A percentile compares a stretch with the other conserved stretches of the same genome.
phyloP scores from a whole-genome alignment of 441 rosid species.

The Gossypium davidsonii region DNA sequence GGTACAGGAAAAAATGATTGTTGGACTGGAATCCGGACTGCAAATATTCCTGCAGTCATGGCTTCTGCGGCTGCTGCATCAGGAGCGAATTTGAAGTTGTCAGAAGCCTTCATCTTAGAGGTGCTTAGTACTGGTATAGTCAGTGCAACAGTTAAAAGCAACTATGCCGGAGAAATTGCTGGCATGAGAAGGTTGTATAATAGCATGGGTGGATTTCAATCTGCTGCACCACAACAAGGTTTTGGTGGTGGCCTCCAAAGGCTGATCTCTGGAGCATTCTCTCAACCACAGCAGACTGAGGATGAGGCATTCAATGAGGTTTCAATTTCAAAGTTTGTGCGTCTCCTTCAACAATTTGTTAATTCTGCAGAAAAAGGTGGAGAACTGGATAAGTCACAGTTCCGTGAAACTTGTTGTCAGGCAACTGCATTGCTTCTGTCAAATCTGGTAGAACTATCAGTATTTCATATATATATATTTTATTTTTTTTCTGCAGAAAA shows the following conservation, averaged over 20 bases:
- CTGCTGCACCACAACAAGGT: conserved; percentile 48
- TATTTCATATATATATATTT: not conserved
- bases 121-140: conserved; percentile 92
- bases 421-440: conserved; percentile 93
- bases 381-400: conserved; percentile 75
- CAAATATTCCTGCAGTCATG: conserved; percentile 96
- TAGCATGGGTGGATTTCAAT: conserved; percentile 91
- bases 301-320: conserved; percentile 88
- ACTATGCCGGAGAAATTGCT: conserved; percentile 97
- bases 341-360: conserved; percentile 91
- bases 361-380: conserved; percentile 83
- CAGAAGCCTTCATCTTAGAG: conserved; percentile 87
- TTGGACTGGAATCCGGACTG: conserved; percentile 83
- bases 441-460: conserved; percentile 59
- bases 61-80: conserved; percentile 99
- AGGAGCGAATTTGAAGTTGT: conserved; percentile 79
- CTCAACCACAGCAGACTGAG: conserved; percentile 64
- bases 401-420: conserved; percentile 88
- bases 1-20: conserved; percentile 86
- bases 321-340: conserved; percentile 71
- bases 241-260: conserved; percentile 76
- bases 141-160: conserved; percentile 93
- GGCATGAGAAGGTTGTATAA: conserved; percentile 95
- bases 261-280: conserved; percentile 86
- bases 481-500: not conserved